Conservation (phyloP, 2,329 filamentous ascomycete species). For the Aspergillus alliaceus region DNA sequence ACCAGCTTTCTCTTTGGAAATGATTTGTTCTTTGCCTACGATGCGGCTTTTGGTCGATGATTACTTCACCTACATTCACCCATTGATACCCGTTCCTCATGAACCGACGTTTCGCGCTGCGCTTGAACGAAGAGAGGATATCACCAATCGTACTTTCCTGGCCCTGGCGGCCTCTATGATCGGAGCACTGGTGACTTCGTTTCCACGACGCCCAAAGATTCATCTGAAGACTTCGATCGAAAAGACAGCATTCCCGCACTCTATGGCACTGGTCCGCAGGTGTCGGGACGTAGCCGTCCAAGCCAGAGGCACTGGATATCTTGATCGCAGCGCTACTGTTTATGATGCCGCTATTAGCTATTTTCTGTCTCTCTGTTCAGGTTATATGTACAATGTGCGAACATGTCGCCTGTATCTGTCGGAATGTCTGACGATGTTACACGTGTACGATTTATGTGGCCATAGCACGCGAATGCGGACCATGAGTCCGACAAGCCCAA, state of each 20-base stretch:
- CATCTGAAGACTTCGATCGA: conserved; percentile 41
- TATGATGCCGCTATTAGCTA: conserved; percentile 49
- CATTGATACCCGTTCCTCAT: conserved; percentile 47
- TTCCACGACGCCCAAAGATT: conserved; percentile 44
- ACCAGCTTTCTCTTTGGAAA: conserved; percentile 49
- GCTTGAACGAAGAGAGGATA: conserved; percentile 44
- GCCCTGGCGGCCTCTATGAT: conserved; percentile 49
- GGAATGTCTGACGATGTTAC: conserved; percentile 44
- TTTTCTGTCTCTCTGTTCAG: conserved; percentile 42
- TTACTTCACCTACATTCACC: conserved; percentile 51
- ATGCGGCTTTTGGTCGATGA: conserved; percentile 46
- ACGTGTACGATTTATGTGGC: conserved; percentile 40
- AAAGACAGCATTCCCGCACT: conserved; percentile 41
- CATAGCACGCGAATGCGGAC: conserved; percentile 15
- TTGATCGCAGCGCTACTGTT: conserved; percentile 43
- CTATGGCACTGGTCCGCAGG: conserved; percentile 42
- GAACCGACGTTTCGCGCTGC: conserved; percentile 48
- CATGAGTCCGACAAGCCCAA: conserved; percentile 23
- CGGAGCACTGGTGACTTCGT: conserved; percentile 45
- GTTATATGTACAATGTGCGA: conserved; percentile 41
- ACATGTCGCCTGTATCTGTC: conserved; percentile 44
- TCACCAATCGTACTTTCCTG: conserved; percentile 42
- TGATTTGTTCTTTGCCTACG: conserved; percentile 44
- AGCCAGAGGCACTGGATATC: conserved; percentile 45
- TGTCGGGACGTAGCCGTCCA: conserved; percentile 47